Evolutionary conservation across 352 stramenopile species (phyloP).

Genomic region (Halophytophthora polymorphica): DNA sequence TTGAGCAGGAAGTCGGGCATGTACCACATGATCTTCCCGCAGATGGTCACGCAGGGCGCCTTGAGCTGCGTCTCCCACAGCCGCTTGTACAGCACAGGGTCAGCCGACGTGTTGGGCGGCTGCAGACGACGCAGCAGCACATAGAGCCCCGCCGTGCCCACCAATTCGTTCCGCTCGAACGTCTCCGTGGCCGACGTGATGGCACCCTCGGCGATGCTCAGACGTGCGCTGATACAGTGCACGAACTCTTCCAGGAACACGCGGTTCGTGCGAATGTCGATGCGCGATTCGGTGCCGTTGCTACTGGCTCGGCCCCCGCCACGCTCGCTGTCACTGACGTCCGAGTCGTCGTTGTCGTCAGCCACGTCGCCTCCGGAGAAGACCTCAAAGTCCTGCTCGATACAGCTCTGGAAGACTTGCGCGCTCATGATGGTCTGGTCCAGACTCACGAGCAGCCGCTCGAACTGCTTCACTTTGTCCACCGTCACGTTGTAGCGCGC

Average conservation of each 20-base stretch:
- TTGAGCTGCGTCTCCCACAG: constrained; percentile 89
- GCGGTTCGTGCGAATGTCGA: constrained; percentile 80
- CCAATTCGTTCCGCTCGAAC: constrained; percentile 82
- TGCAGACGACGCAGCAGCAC: constrained; percentile 84
- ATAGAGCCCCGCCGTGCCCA: constrained; percentile 89
- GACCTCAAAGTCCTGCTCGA: constrained; percentile 88
- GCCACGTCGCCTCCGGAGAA: constrained; percentile 59
- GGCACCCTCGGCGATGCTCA: constrained; percentile 56
- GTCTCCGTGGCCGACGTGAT: constrained; percentile 88
- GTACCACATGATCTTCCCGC: constrained; percentile 83
- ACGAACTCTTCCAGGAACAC: constrained; percentile 88
- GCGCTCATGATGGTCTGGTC: constrained; percentile 89
- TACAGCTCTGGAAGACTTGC: constrained; percentile 84
- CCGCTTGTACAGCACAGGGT: constrained; percentile 87
- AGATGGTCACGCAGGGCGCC: constrained; percentile 80
- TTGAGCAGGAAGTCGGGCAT: constrained; percentile 86
- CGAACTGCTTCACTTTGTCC: constrained; percentile 83
- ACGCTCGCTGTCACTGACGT: constrained; percentile 53
- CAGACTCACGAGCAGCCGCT: constrained; percentile 80
- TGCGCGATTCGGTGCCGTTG: constrained; percentile 65
- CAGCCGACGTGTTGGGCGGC: constrained; percentile 76
- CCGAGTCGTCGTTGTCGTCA: constrained; percentile 61
- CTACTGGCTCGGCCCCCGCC: constrained; percentile 40
- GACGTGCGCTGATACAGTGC: constrained; percentile 72
- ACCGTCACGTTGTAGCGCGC: constrained; percentile 79